Conservation (phyloP, 805 yeast species). For the Saccharomycopsis capsularis region DNA sequence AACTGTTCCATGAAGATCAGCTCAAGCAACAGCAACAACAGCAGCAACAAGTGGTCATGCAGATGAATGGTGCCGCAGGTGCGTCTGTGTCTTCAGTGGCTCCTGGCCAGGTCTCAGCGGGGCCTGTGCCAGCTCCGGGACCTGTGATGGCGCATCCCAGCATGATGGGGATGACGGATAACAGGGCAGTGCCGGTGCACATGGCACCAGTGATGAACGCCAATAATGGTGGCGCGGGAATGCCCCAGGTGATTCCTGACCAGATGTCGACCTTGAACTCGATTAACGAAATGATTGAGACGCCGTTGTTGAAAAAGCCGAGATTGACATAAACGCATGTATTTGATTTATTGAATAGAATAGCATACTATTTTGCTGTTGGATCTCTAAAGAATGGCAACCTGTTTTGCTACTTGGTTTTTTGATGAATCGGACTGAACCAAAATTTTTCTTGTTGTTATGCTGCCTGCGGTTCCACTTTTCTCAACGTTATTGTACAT, state of each 20-base stretch:
- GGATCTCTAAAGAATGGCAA: no score
- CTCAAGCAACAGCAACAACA: not conserved
- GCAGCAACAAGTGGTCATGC: not conserved
- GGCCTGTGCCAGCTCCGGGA: not conserved
- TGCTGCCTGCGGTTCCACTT: no score
- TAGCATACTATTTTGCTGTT: no score
- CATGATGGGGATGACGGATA: not conserved
- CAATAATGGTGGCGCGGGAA: not conserved
- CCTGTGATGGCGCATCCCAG: not conserved
- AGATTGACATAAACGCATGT: conserved; percentile 7
- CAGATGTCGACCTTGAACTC: not conserved
- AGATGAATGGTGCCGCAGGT: not conserved
- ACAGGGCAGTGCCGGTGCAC: not conserved
- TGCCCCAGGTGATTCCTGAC: not conserved
- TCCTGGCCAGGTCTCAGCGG: not conserved
- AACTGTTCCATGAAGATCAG: not conserved
- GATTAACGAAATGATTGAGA: conserved; percentile 5
- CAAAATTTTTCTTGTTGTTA: no score
- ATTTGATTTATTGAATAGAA: no score
- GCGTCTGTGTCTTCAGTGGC: no score
- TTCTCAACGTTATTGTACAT: not conserved
- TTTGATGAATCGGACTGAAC: no score
- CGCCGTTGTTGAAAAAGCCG: conserved; percentile 9
- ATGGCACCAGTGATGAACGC: no score
- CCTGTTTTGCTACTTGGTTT: no score